phyloP scores from a whole-genome alignment of 495 filamentous ascomycete species.

The Geoglossum glabrum region DNA sequence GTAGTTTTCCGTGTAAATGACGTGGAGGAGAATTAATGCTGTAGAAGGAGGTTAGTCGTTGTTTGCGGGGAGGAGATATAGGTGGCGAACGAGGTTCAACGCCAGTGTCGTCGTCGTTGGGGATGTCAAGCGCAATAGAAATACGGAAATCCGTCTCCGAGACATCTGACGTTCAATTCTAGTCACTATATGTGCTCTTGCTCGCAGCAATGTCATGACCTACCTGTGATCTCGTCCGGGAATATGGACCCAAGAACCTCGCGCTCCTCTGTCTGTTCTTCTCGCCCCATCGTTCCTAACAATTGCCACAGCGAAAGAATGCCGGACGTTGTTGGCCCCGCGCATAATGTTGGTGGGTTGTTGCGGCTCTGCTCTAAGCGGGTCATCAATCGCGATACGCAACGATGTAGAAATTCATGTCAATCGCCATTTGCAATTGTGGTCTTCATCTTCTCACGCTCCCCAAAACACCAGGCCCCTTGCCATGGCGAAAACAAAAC shows the following conservation, averaged over 20 bases:
- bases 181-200: neutral
- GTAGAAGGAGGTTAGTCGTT: conserved; percentile 2
- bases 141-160: conserved; percentile 74
- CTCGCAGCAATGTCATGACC: conserved; percentile 2
- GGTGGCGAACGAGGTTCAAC: conserved; percentile 25
- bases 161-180: conserved; percentile 35
- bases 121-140: conserved; percentile 56
- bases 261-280: conserved; percentile 89
- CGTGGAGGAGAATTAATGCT: conserved; percentile 54
- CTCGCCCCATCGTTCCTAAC: conserved; percentile 50
- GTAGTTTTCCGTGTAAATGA: conserved; percentile 71
- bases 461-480: no score
- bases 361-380: no score
- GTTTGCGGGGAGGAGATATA: neutral
- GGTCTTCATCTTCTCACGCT: no score
- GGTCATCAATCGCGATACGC: no score
- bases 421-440: no score
- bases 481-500: conserved; percentile 27
- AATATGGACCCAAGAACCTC: conserved; percentile 97
- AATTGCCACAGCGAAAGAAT: neutral
- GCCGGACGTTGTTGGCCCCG: neutral
- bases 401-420: no score
- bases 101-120: conserved; percentile 36
- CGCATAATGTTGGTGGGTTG: neutral
- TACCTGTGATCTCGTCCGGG: conserved; percentile 89